These are phyloP conservation scores for Epicoccum sorghinum DNA, from an alignment of 2,329 filamentous ascomycete species.

Conservation along the genomic window DNA sequence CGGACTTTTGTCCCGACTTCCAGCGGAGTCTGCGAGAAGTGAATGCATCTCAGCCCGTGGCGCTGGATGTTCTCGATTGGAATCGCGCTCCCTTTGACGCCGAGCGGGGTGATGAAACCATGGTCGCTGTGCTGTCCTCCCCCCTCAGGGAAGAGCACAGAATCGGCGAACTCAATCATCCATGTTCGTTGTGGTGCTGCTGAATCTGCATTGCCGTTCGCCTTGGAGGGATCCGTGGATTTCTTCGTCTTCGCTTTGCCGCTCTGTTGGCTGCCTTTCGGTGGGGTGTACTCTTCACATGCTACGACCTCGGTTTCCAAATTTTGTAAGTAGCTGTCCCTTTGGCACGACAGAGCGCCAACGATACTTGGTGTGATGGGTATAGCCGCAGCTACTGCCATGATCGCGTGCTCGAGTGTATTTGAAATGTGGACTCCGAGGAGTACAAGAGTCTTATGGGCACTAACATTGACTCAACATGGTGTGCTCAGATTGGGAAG, in stretches of 20 bases:
- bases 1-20: constrained; percentile 64
- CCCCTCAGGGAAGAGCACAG: constrained; percentile 43
- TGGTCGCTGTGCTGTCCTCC: constrained; percentile 43
- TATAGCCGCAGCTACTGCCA: constrained; percentile 20
- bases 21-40: constrained; percentile 91
- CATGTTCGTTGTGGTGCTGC: constrained; percentile 27
- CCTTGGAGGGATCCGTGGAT: constrained; percentile 31
- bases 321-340: constrained; percentile 39
- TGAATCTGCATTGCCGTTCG: constrained; percentile 10
- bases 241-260: constrained; percentile 38
- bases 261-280: constrained; percentile 21
- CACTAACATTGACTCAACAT: not conserved
- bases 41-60: constrained; percentile 64
- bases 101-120: constrained; percentile 34
- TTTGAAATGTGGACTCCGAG: constrained; percentile 11
- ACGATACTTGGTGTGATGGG: constrained; percentile 31
- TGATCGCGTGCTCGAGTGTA: constrained; percentile 7
- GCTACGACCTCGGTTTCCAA: constrained; percentile 42
- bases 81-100: constrained; percentile 23
- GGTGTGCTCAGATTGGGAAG: constrained; percentile 17
- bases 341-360: constrained; percentile 41
- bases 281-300: constrained; percentile 36
- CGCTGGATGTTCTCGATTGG: constrained; percentile 40
- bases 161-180: constrained; percentile 42
- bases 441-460: not conserved